Conservation (phyloP, 202 grass and related monocot genomes). For the Panicum virgatum region DNA sequence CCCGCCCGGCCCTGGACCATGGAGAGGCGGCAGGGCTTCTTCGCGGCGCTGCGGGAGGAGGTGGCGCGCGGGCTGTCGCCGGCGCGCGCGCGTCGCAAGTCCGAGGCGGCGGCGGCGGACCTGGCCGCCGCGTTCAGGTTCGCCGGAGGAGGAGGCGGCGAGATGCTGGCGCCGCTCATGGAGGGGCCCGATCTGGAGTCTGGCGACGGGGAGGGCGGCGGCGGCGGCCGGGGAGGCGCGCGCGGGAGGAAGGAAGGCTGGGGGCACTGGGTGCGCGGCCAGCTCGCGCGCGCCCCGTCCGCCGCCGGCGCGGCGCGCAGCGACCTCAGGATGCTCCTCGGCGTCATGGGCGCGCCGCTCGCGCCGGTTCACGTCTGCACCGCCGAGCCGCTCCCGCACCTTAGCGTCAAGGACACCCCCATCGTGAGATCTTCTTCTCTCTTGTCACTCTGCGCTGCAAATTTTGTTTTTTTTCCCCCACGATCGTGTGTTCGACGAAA, state of each 20-base stretch:
- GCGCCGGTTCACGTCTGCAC: conserved; percentile 73
- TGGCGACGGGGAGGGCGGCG: conserved; percentile 31
- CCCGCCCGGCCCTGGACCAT: conserved; percentile 15
- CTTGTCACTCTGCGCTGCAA: neutral
- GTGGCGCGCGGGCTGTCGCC: conserved; percentile 74
- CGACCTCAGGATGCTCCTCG: conserved; percentile 71
- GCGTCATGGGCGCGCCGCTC: conserved; percentile 86
- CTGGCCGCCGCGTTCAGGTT: conserved; percentile 24
- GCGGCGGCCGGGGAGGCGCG: conserved; percentile 3
- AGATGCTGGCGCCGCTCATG: conserved; percentile 78
- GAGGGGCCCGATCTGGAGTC: conserved; percentile 76
- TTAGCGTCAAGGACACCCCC: conserved; percentile 81
- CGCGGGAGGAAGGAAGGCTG: conserved; percentile 58
- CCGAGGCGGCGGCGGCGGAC: conserved; percentile 9
- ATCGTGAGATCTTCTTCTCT: conserved; percentile 58
- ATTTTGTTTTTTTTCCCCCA: neutral
- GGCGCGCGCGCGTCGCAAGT: conserved; percentile 48
- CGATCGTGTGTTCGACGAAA: conserved; percentile 41
- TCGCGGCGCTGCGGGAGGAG: conserved; percentile 70
- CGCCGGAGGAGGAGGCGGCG: conserved; percentile 17
- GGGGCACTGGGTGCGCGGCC: conserved; percentile 63
- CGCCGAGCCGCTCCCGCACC: conserved; percentile 67
- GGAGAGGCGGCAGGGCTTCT: conserved; percentile 84
- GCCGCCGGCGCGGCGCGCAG: conserved; percentile 42
- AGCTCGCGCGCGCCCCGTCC: conserved; percentile 49